Base-by-base conservation (phyloP, 2,329 filamentous ascomycete genomes). In the Colletotrichum sp. region DNA sequence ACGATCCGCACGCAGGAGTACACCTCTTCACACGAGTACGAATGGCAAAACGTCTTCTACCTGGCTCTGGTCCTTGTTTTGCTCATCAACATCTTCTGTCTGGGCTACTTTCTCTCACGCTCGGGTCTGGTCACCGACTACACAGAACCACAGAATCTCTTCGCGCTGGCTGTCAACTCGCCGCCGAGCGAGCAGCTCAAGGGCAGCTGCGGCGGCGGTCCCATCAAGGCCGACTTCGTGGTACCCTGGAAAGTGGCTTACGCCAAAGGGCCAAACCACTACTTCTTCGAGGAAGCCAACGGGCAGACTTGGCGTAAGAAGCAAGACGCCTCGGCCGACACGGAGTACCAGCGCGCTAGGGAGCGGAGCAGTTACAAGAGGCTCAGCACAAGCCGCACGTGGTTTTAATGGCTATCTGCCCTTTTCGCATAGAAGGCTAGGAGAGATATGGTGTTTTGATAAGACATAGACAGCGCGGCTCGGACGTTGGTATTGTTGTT, bases 101-200 rank as follows among this genome's bases (percentile, higher is more conserved):
- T 95, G 1, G 80, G 86, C 3, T 95, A 95, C 83, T 82, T 93
- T 67, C 80, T 90, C 63, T 86, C 89, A 77, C 81, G 86, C 7
- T 86, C 86, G 0, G 90, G 91, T 1, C 89, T 95, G 26, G 91
- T 96, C 9, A 96, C 93, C 1, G 95, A 96, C 84, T 96, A 94
- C 80, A 94, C 92, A 0, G 94, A 96, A 80, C 93, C 94, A 1
- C 91, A 93, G 70, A 96, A 96, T 80, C 85, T 96, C 3, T 96
- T 96, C 79, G 87, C 92, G 0, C 84, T 96, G 0, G 93, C 94
- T 3, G 87, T 96, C 68, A 95, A 95, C 80, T 86, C 84, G 68
- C 84, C 86, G 2, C 84, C 85, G 4, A 86, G 83, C 52, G 71
- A 75, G 6, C 82, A 82, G 21, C 78, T 87, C 60, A 80, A 83